These are phyloP conservation scores for Alternaria atra DNA, from an alignment of 2,329 filamentous ascomycete species.

Conservation along the genomic window DNA sequence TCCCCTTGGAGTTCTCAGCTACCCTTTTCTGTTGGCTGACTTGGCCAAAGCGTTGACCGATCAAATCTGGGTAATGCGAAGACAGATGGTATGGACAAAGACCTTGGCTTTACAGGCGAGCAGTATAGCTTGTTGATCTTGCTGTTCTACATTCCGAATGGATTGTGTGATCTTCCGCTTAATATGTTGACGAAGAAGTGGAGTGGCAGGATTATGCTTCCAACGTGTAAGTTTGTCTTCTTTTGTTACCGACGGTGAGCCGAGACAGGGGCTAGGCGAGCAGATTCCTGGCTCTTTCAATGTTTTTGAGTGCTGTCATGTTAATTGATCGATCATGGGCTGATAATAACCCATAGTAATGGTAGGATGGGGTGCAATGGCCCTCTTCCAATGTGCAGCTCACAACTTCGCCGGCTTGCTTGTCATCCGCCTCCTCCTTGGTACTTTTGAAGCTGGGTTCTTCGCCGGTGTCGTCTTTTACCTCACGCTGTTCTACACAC, in stretches of 20 bases:
- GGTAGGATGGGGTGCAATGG: conserved; percentile 60
- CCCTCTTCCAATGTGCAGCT: conserved; percentile 59
- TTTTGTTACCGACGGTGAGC: conserved; percentile 4
- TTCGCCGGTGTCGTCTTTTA: conserved; percentile 65
- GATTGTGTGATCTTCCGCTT: conserved; percentile 60
- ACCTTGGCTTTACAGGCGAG: conserved; percentile 55
- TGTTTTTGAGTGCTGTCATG: not conserved
- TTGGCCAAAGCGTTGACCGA: conserved; percentile 51
- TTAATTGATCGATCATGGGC: not conserved
- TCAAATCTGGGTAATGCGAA: conserved; percentile 62
- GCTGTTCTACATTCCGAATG: conserved; percentile 62
- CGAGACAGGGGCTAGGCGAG: too few species aligned
- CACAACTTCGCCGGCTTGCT: conserved; percentile 61
- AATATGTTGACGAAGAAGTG: conserved; percentile 60
- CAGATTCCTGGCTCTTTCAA: too few species aligned
- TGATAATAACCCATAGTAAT: conserved; percentile 44
- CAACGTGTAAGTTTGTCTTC: conserved; percentile 30
- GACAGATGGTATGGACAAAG: conserved; percentile 59
- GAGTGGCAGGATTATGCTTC: conserved; percentile 56
- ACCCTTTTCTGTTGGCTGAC: conserved; percentile 43
- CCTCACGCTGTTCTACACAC: conserved; percentile 60
- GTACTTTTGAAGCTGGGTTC: conserved; percentile 63
- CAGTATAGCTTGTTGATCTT: conserved; percentile 58
- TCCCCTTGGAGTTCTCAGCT: not conserved
- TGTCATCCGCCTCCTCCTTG: conserved; percentile 60